Evolutionary conservation across 1,284 basidiomycete genomes (phyloP).

Genomic region (Golubevia pallescens): DNA sequence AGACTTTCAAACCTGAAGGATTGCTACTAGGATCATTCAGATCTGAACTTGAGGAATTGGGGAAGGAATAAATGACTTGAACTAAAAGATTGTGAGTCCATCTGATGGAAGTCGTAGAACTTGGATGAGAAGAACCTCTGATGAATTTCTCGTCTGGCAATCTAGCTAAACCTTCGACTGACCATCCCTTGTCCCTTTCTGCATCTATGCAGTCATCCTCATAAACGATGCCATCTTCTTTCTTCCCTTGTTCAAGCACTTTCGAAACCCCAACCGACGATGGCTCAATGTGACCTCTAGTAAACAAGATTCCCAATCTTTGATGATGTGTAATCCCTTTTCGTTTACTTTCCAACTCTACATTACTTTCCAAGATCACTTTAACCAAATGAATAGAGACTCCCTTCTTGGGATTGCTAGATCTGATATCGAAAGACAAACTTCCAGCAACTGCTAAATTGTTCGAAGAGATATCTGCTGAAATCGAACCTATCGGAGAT

Average conservation of each 20-base stretch:
- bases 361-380: background rate
- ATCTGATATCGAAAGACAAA: background rate
- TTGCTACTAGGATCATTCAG: background rate
- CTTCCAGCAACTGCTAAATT: background rate
- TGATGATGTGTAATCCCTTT: background rate
- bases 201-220: background rate
- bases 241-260: background rate
- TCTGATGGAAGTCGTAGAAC: background rate
- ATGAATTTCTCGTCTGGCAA: background rate
- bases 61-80: background rate
- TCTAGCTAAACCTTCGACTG: background rate
- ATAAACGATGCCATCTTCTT: background rate
- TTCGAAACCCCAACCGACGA: background rate
- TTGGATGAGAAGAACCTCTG: background rate
- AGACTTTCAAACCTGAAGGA: no score
- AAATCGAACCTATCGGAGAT: background rate
- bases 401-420: background rate
- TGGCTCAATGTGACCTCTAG: background rate
- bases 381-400: background rate
- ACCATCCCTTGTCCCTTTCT: background rate
- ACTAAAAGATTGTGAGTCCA: background rate
- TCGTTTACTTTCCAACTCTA: background rate
- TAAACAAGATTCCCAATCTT: background rate
- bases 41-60: background rate
- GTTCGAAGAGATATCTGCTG: background rate